These are phyloP conservation scores for Penicillium concentricum DNA, from an alignment of 2,329 filamentous ascomycete species.

Conservation along the genomic window DNA sequence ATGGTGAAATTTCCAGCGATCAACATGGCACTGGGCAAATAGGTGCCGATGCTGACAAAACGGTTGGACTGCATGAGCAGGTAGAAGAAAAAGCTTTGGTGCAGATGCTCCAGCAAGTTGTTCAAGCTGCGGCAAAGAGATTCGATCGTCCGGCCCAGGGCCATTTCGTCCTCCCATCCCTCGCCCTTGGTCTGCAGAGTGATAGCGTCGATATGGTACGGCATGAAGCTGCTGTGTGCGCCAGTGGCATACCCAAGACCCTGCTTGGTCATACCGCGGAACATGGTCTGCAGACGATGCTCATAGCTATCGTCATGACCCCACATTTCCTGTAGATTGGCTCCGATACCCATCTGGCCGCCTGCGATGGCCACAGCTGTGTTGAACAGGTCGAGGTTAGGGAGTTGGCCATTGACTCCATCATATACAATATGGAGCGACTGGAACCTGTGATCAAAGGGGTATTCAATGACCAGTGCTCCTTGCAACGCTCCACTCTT, in stretches of 20 bases:
- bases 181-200: constrained; percentile 86
- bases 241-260: constrained; percentile 85
- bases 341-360: constrained; percentile 87
- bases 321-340: constrained; percentile 83
- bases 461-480: constrained; percentile 89
- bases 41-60: constrained; percentile 97
- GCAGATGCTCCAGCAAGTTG: constrained; percentile 92
- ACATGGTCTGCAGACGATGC: constrained; percentile 81
- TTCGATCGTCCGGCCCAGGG: constrained; percentile 83
- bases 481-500: constrained; percentile 94
- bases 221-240: constrained; percentile 92
- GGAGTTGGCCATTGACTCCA: constrained; percentile 90
- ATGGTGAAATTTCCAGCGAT: constrained; percentile 93
- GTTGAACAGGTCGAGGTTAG: constrained; percentile 94
- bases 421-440: constrained; percentile 91
- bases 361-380: constrained; percentile 83
- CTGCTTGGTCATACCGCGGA: constrained; percentile 89
- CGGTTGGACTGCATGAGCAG: constrained; percentile 85
- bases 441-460: constrained; percentile 79
- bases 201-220: constrained; percentile 95
- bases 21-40: constrained; percentile 95
- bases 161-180: constrained; percentile 98
- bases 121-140: constrained; percentile 91
- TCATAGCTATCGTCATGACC: constrained; percentile 72
- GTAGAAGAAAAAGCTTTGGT: constrained; percentile 99